Evolutionary conservation across 2,329 filamentous ascomycete species (phyloP).

Genomic region (Geosmithia morbida): DNA sequence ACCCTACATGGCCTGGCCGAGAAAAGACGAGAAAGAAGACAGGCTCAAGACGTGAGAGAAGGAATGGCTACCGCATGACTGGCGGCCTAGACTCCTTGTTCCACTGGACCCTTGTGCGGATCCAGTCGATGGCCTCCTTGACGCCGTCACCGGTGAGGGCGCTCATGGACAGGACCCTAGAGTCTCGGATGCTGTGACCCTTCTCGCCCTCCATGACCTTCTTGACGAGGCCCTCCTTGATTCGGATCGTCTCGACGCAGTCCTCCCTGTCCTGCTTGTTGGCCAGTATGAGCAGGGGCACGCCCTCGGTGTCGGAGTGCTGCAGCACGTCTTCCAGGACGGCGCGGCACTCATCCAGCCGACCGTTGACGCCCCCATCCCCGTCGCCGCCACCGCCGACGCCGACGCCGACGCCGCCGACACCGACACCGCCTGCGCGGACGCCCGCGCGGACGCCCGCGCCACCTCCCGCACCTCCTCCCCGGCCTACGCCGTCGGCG

Average conservation of each 20-base stretch:
- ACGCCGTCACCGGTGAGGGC: constrained; percentile 84
- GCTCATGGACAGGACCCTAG: constrained; percentile 77
- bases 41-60: constrained; percentile 1
- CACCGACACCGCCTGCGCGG: no score
- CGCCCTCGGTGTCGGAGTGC: constrained; percentile 76
- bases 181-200: constrained; percentile 73
- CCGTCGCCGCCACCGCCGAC: no score
- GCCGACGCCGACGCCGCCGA: no score
- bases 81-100: constrained; percentile 89
- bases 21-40: constrained; percentile 2
- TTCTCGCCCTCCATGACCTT: constrained; percentile 93
- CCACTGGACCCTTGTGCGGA: constrained; percentile 84
- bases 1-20: background rate
- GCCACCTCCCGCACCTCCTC: no score
- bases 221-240: constrained; percentile 92
- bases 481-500: no score
- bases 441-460: no score
- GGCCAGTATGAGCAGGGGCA: constrained; percentile 81
- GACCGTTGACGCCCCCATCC: constrained; percentile 25
- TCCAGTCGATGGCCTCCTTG: constrained; percentile 91
- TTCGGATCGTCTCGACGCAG: constrained; percentile 90
- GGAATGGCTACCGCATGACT: constrained; percentile 58
- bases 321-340: constrained; percentile 85
- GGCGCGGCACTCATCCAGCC: constrained; percentile 76
- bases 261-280: constrained; percentile 98